These are phyloP conservation scores for Pleurostoma richardsiae DNA, from an alignment of 2,329 filamentous ascomycete genomes.

Conservation along the genomic window DNA sequence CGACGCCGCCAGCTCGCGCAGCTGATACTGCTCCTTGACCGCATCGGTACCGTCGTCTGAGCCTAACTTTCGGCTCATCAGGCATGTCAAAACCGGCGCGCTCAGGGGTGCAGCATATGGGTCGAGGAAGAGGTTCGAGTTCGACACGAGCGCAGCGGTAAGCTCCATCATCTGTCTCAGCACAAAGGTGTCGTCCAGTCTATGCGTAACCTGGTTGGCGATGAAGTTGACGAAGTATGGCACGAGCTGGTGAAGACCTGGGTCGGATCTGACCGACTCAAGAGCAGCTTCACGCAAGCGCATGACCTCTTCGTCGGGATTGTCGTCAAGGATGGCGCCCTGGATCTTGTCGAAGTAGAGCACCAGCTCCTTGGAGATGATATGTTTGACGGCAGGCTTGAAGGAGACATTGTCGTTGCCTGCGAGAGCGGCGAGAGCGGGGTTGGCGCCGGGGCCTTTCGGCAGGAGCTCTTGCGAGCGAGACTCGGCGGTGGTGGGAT, in stretches of 20 bases:
- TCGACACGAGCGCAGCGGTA: slow-evolving; percentile 76
- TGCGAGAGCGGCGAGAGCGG: slow-evolving; percentile 74
- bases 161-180: slow-evolving; percentile 91
- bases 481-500: slow-evolving; percentile 82
- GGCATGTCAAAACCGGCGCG: slow-evolving; percentile 84
- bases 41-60: slow-evolving; percentile 45
- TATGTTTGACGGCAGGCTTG: slow-evolving; percentile 91
- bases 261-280: slow-evolving; percentile 80
- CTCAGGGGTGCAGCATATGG: slow-evolving; percentile 63
- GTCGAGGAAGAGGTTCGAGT: slow-evolving; percentile 70
- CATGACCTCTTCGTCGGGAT: slow-evolving; percentile 69
- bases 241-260: slow-evolving; percentile 88
- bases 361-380: slow-evolving; percentile 91
- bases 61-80: slow-evolving; percentile 79
- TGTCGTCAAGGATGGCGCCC: slow-evolving; percentile 80
- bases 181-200: slow-evolving; percentile 82
- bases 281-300: slow-evolving; percentile 77
- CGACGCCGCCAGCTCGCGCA: slow-evolving; percentile 80
- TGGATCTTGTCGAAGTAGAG: slow-evolving; percentile 97
- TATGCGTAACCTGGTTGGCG: slow-evolving; percentile 92
- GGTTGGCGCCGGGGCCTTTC: slow-evolving; percentile 85
- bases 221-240: slow-evolving; percentile 97
- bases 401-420: slow-evolving; percentile 80
- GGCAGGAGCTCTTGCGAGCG: slow-evolving; percentile 80
- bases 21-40: slow-evolving; percentile 63